Evolutionary conservation across 768 basidiomycete genomes (phyloP), one percentile per base, ranked within the genome.

Genomic region (Holtermanniella nyarrowii): DNA sequence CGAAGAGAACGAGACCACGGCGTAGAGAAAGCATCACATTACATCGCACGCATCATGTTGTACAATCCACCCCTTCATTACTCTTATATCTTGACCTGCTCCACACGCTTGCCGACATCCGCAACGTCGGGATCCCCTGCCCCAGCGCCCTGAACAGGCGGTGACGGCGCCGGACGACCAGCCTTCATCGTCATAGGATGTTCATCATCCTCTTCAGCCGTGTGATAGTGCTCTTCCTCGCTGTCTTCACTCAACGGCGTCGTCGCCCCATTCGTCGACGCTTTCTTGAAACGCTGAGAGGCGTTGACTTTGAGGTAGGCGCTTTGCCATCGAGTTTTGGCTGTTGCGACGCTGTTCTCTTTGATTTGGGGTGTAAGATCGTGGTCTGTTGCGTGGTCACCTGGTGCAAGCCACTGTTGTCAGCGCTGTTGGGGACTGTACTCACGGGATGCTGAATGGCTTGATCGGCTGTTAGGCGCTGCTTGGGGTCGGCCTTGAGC

Each of bases 351-450:
- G 72, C 93, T 91, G 74, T 89, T 80, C 26, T 87, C 83, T 26
- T 85, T 84, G 45, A 95, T 74, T 11, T 84, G 86, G 11, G 64
- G 66, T 14, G 73, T 76, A 40, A 95, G 77, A 60, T 96, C 88
- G 67, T 84, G 79, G 47, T 89, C 85, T 4, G 76, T 77, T 0
- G 81, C 80, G 0, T 83, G 75, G 16, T 76, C 72, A 63, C 84
- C 79, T 0, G 75, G 78, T 14, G 83, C 84, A 27, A 88, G 73
- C 88, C 87, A 90, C 80, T 85, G 61, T 4, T 47, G 21, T 20
- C 21, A 50, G 23, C 13, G 42, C 2, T 0, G 43, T 16, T 46
- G 45, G 44, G 2, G 39, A 7, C 18, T 42, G 13, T 5, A 72
- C 80, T 50, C 56, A 86, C 86, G 18, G 79, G 77, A 66, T 88